phyloP scores from a whole-genome alignment of 176 grass and related monocot genomes.

The Neostapfia colusana region DNA sequence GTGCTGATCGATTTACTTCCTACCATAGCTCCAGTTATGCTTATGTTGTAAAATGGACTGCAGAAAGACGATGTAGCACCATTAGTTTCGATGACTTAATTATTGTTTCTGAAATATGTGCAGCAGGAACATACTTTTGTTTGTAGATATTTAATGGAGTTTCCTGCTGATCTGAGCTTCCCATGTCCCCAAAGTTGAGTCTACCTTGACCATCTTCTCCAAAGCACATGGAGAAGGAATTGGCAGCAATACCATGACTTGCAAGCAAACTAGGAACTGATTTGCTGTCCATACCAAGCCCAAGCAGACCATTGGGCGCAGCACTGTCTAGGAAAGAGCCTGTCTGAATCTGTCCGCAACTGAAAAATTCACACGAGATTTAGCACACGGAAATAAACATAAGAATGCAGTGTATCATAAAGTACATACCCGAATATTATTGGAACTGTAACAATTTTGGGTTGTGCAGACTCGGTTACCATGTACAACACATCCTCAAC shows the following conservation, averaged over 20 bases:
- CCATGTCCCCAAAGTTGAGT: slow-evolving; percentile 92
- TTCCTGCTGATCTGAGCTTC: slow-evolving; percentile 79
- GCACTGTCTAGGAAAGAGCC: slow-evolving; percentile 70
- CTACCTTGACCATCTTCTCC: slow-evolving; percentile 58
- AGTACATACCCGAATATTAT: slow-evolving; percentile 78
- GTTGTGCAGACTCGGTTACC: slow-evolving; percentile 42
- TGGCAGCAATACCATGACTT: slow-evolving; percentile 55
- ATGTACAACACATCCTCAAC: slow-evolving; percentile 86
- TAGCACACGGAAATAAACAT: not conserved
- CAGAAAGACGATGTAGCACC: not conserved
- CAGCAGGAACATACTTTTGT: slow-evolving; percentile 48
- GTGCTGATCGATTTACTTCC: slow-evolving; percentile 41
- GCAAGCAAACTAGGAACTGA: slow-evolving; percentile 82
- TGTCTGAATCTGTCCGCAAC: slow-evolving; percentile 79
- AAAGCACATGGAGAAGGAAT: slow-evolving; percentile 99
- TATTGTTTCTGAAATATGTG: not conserved
- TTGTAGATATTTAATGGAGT: slow-evolving; percentile 61
- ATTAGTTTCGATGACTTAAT: not conserved
- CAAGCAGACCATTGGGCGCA: slow-evolving; percentile 83
- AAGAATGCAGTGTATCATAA: not conserved
- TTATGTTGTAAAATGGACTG: slow-evolving; percentile 88
- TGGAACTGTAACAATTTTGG: slow-evolving; percentile 53
- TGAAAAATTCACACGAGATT: slow-evolving; percentile 46
- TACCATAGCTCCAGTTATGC: slow-evolving; percentile 48
- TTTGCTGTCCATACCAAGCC: slow-evolving; percentile 71